phyloP scores from a whole-genome alignment of 768 basidiomycete genomes.

The Ramaria sp. region DNA sequence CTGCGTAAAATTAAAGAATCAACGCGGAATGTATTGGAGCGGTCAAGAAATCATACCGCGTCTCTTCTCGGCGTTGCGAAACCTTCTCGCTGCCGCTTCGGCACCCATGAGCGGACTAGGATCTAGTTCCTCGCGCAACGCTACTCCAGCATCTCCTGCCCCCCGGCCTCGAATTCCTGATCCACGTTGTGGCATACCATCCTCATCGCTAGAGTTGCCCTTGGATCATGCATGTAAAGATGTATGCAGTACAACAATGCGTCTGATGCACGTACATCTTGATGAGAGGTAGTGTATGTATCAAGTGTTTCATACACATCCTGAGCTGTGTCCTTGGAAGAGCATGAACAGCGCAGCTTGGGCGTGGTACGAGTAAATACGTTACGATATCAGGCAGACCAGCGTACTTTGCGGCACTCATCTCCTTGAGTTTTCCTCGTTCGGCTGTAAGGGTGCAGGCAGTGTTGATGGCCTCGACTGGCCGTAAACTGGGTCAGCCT shows the following conservation, averaged over 20 bases:
- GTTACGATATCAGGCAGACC: slow-evolving; percentile 83
- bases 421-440: slow-evolving; percentile 15
- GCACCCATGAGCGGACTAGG: slow-evolving; percentile 47
- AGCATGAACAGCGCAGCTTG: not conserved
- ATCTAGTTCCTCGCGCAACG: slow-evolving; percentile 59
- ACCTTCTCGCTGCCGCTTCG: slow-evolving; percentile 59
- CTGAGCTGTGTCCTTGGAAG: slow-evolving; percentile 68
- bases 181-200: slow-evolving; percentile 31
- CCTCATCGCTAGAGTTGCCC: slow-evolving; percentile 60
- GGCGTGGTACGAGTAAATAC: slow-evolving; percentile 7
- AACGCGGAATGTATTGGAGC: not conserved
- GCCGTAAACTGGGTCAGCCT: not conserved
- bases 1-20: slow-evolving; percentile 19
- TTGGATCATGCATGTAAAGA: slow-evolving; percentile 15
- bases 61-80: slow-evolving; percentile 31
- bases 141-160: slow-evolving; percentile 25
- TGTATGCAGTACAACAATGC: not conserved
- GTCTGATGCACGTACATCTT: slow-evolving; percentile 33
- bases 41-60: slow-evolving; percentile 28
- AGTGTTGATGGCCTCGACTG: slow-evolving; percentile 5
- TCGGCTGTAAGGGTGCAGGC: not conserved
- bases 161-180: slow-evolving; percentile 16
- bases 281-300: slow-evolving; percentile 40
- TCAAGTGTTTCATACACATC: slow-evolving; percentile 93
- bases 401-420: slow-evolving; percentile 73